Percentiles rank a stretch among this genome's conserved stretches.
Evolutionary conservation across 208 protist species (phyloP).

Genomic region (Leishmania major): DNA sequence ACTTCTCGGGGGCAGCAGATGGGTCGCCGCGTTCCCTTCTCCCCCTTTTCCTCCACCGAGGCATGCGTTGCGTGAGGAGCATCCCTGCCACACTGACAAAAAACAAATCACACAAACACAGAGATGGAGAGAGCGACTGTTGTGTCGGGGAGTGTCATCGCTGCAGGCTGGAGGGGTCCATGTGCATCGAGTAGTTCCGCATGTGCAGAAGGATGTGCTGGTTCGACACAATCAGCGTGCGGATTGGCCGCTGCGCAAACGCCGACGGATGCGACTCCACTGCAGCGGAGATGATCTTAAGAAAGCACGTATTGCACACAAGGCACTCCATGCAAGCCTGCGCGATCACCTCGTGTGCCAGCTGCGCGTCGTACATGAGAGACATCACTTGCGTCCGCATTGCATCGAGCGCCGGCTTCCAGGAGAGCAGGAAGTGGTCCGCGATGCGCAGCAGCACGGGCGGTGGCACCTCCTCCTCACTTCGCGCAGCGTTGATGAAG

Average conservation of each 20-base stretch:
- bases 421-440: conserved; percentile 59
- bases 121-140: background rate
- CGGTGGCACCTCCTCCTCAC: conserved; percentile 32
- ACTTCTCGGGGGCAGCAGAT: background rate
- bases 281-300: conserved; percentile 42
- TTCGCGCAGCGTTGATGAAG: conserved; percentile 41
- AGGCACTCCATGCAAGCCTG: conserved; percentile 85
- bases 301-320: conserved; percentile 78
- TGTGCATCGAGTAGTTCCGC: conserved; percentile 62
- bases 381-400: conserved; percentile 35
- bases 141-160: background rate
- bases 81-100: background rate
- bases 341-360: conserved; percentile 63
- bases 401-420: conserved; percentile 55
- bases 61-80: background rate
- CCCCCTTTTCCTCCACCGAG: no score
- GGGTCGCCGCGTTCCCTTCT: background rate
- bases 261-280: conserved; percentile 26
- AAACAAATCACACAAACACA: background rate
- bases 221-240: conserved; percentile 71
- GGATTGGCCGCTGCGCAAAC: conserved; percentile 42
- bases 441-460: conserved; percentile 48
- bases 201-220: conserved; percentile 83
- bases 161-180: conserved; percentile 18
- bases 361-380: conserved; percentile 43